Conservation (phyloP, 306 rosid genomes). For the Citrullus colocynthis region DNA sequence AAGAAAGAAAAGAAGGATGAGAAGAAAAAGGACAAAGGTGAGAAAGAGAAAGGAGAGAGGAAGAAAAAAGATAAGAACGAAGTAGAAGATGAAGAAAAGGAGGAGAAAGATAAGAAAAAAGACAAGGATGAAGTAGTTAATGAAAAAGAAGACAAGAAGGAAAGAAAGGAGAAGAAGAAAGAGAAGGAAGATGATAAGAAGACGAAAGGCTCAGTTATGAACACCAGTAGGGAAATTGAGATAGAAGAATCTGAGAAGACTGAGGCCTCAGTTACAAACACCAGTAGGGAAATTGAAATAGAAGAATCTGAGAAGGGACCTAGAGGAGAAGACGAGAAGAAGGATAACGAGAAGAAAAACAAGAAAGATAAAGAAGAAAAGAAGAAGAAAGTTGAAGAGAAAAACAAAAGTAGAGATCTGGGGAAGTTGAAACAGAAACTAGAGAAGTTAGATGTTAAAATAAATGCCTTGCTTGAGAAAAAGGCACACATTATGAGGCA, state of each 20-base stretch:
- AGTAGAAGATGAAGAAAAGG: neutral
- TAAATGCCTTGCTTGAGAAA: slow-evolving; percentile 32
- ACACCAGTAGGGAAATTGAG: neutral
- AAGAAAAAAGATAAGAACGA: slow-evolving; percentile 5
- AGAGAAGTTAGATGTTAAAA: slow-evolving; percentile 38
- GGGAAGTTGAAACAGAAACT: slow-evolving; percentile 45
- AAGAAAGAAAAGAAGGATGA: neutral
- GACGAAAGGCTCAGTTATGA: neutral
- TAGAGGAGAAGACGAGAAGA: slow-evolving; percentile 15
- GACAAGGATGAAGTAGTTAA: neutral
- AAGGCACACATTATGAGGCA: slow-evolving; percentile 38
- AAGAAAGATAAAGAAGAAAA: slow-evolving; percentile 35
- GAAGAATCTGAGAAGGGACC: slow-evolving; percentile 16
- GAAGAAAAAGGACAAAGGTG: slow-evolving; percentile 2
- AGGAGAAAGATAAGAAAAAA: neutral
- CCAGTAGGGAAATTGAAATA: neutral
- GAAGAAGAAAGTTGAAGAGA: slow-evolving; percentile 31
- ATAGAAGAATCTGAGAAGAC: slow-evolving; percentile 10
- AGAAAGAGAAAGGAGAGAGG: slow-evolving; percentile 8
- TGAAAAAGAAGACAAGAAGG: neutral
- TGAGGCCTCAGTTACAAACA: neutral
- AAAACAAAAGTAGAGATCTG: slow-evolving; percentile 28
- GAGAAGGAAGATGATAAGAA: slow-evolving; percentile 7
- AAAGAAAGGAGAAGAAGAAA: neutral
- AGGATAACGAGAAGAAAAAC: slow-evolving; percentile 17